Percentiles rank a stretch among this genome's conserved stretches.
Evolutionary conservation across 2,329 filamentous ascomycete genomes (phyloP).

Genomic region (Ophiostoma ips): DNA sequence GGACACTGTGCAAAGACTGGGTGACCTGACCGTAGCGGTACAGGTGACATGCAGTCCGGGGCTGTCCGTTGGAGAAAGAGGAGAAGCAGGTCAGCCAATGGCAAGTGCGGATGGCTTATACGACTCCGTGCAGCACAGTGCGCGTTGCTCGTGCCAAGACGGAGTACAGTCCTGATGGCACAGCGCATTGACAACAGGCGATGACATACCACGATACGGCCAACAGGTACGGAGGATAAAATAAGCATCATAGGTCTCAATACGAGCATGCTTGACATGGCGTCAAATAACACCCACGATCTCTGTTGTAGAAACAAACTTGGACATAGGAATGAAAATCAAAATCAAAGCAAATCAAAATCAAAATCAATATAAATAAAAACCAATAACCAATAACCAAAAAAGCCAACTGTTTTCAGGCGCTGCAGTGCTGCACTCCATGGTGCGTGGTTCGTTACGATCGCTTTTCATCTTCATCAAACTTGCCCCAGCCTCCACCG

Average conservation of each 20-base stretch:
- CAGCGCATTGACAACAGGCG: too few relatives aligned
- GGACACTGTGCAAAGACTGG: neutral
- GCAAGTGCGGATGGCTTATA: neutral
- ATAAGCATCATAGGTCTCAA: too few relatives aligned
- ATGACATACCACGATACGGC: too few relatives aligned
- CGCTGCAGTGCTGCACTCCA: neutral
- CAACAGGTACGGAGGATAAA: too few relatives aligned
- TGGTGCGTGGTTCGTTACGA: neutral
- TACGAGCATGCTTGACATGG: too few relatives aligned
- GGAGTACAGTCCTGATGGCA: too few relatives aligned
- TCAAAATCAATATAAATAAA: neutral
- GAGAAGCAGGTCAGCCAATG: neutral
- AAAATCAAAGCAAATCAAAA: neutral
- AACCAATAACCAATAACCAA: neutral
- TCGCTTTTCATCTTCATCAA: neutral
- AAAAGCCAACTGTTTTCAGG: neutral
- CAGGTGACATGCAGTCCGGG: slow-evolving; percentile 4
- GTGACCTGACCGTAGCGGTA: neutral
- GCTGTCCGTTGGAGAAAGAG: neutral
- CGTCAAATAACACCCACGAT: too few relatives aligned
- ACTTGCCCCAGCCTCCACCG: neutral
- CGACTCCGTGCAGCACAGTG: neutral
- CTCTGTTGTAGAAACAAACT: neutral
- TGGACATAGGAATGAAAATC: neutral
- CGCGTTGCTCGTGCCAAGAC: too few relatives aligned